Evolutionary conservation across 2,329 filamentous ascomycete genomes (phyloP).

Genomic region (Myriosclerotinia curreyana): DNA sequence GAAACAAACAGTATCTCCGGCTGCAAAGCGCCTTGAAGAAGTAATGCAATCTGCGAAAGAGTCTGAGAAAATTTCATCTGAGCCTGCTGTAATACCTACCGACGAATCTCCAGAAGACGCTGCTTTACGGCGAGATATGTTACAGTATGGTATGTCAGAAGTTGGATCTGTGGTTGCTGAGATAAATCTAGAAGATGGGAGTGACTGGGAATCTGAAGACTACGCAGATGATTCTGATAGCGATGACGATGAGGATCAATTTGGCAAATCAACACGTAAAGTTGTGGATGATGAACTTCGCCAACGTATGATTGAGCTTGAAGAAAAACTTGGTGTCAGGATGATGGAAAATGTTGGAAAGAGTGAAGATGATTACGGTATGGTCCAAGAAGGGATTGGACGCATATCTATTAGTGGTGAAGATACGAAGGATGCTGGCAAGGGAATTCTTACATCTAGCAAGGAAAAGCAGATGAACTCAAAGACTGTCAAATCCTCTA

Average conservation of each 20-base stretch:
- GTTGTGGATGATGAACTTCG: conserved; percentile 70
- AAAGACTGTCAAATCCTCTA: background rate
- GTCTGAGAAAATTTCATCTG: conserved; percentile 45
- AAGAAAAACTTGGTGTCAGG: conserved; percentile 67
- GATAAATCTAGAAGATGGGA: conserved; percentile 73
- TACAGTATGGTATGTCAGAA: conserved; percentile 83
- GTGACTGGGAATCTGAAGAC: conserved; percentile 53
- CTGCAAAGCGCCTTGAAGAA: conserved; percentile 47
- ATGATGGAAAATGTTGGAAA: conserved; percentile 55
- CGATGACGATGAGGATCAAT: conserved; percentile 63
- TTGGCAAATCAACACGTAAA: conserved; percentile 67
- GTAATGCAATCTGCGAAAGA: conserved; percentile 57
- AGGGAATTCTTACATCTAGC: conserved; percentile 10
- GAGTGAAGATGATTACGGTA: conserved; percentile 38
- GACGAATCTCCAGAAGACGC: conserved; percentile 80
- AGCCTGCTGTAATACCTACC: conserved; percentile 60
- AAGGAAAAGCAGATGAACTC: conserved; percentile 10
- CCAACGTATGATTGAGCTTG: conserved; percentile 79
- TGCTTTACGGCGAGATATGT: conserved; percentile 78
- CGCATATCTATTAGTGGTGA: conserved; percentile 50
- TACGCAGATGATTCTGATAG: conserved; percentile 53
- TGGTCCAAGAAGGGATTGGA: conserved; percentile 53
- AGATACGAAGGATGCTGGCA: conserved; percentile 3
- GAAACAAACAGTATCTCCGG: conserved; percentile 32
- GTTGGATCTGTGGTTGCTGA: conserved; percentile 91